A percentile compares a stretch with the other conserved stretches of the same genome.
These are phyloP conservation scores for Rhododendron simsii DNA, from an alignment of 148 eudicot species.

Conservation along the genomic window DNA sequence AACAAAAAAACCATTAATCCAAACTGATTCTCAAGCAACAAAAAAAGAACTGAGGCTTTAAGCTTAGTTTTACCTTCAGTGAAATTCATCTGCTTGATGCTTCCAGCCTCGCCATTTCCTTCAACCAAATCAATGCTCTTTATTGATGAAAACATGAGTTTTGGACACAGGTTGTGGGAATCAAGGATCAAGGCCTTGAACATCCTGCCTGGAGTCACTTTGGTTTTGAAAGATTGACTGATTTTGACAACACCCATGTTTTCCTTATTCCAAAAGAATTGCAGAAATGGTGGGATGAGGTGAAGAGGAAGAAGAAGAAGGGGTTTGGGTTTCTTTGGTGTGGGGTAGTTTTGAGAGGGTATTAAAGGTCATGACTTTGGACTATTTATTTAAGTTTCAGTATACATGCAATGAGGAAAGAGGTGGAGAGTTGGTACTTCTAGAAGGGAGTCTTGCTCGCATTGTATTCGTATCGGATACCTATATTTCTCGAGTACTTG, in stretches of 20 bases:
- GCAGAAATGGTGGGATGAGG: neutral
- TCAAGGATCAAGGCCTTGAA: slow-evolving; percentile 25
- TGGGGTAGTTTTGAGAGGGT: neutral
- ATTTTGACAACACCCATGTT: slow-evolving; percentile 21
- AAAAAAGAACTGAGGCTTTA: neutral
- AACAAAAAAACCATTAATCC: neutral
- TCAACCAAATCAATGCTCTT: slow-evolving; percentile 22
- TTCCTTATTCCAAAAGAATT: neutral
- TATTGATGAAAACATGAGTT: slow-evolving; percentile 15
- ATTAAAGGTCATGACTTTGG: neutral
- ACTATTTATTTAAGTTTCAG: no score
- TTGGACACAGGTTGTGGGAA: slow-evolving; percentile 12
- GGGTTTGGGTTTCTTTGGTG: neutral
- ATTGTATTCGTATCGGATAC: neutral
- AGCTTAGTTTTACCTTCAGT: slow-evolving; percentile 11
- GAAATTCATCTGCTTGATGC: slow-evolving; percentile 25
- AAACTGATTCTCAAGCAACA: neutral
- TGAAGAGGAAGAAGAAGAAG: neutral
- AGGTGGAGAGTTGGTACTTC: neutral
- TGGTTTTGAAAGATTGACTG: slow-evolving; percentile 19
- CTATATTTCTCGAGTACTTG: neutral
- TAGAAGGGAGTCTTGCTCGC: neutral
- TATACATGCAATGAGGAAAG: neutral
- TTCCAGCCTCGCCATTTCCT: slow-evolving; percentile 27
- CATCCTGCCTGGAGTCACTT: slow-evolving; percentile 23